These are phyloP conservation scores for Lasiodiplodia sp. DNA, from an alignment of 2,329 filamentous ascomycete species.

Conservation along the genomic window DNA sequence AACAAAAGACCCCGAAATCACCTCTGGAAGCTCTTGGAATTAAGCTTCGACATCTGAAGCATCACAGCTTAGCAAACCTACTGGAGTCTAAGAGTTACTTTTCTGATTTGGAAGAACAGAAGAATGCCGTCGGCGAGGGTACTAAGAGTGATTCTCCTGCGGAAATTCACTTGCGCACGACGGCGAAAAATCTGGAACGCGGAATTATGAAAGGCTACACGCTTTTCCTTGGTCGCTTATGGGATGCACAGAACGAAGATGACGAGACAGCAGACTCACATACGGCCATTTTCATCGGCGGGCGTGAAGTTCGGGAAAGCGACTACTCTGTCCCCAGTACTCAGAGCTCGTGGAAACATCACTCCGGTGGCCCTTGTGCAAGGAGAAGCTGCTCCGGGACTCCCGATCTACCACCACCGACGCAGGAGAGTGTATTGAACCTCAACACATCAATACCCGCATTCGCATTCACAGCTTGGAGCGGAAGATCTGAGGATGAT, in stretches of 20 bases:
- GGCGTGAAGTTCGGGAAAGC: background rate
- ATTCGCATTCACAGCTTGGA: conserved; percentile 26
- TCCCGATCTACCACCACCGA: background rate
- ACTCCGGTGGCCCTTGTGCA: background rate
- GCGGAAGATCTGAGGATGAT: background rate
- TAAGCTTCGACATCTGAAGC: background rate
- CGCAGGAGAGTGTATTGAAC: background rate
- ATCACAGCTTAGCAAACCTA: background rate
- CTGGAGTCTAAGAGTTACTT: conserved; percentile 1
- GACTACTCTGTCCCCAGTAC: background rate
- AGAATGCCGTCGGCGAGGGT: background rate
- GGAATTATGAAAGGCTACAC: background rate
- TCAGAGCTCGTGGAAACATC: background rate
- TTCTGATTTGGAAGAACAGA: background rate
- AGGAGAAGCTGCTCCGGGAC: background rate
- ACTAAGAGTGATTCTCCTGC: background rate
- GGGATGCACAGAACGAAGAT: background rate
- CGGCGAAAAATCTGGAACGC: conserved; percentile 2
- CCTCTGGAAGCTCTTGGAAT: background rate
- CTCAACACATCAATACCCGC: background rate
- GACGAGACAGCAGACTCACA: background rate
- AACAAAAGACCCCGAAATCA: background rate
- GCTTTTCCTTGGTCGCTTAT: conserved; percentile 6
- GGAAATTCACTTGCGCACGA: background rate
- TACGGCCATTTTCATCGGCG: conserved; percentile 13